Conservation (phyloP, 2,329 filamentous ascomycete genomes). For the Colletotrichum sp. region DNA sequence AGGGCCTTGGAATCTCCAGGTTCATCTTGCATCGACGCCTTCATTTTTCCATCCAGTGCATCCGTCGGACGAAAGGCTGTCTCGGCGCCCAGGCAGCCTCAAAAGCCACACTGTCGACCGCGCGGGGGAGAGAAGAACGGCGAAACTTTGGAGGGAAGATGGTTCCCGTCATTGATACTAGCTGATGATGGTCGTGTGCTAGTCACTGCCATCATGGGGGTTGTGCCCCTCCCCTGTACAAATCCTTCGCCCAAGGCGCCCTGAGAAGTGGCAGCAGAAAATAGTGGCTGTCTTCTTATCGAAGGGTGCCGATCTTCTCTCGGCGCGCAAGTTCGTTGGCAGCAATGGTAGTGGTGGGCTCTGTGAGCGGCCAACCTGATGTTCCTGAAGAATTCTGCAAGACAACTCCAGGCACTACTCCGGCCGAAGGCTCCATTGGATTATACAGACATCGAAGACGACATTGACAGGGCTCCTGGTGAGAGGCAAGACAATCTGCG, state of each 20-base stretch:
- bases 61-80: constrained; percentile 7
- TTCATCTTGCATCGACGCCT: neutral
- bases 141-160: neutral
- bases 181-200: neutral
- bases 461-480: neutral
- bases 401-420: neutral
- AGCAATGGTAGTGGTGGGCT: neutral
- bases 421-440: neutral
- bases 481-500: neutral
- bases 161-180: neutral
- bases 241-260: neutral
- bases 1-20: neutral
- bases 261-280: neutral
- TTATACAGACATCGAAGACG: neutral
- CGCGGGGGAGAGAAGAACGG: neutral
- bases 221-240: neutral
- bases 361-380: neutral
- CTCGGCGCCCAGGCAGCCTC: neutral
- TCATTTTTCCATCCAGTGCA: neutral
- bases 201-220: neutral
- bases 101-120: neutral
- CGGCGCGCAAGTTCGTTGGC: neutral
- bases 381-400: neutral
- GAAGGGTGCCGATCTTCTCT: neutral
- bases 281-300: neutral